These are phyloP conservation scores for Rhodotorula babjevae DNA, from an alignment of 768 basidiomycete genomes.

Conservation along the genomic window DNA sequence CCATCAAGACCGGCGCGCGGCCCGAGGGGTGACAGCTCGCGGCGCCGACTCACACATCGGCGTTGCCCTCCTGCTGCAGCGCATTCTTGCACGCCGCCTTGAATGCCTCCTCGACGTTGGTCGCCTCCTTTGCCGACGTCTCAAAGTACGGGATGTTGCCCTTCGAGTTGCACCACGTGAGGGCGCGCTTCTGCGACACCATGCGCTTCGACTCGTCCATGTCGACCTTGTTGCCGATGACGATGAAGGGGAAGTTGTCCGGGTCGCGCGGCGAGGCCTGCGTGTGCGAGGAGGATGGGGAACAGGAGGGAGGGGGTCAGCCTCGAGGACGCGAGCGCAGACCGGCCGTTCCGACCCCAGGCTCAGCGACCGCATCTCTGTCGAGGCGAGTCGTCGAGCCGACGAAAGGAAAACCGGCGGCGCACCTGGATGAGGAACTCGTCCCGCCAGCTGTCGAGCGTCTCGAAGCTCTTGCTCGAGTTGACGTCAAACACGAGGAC, in stretches of 20 bases:
- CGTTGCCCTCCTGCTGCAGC: constrained; percentile 91
- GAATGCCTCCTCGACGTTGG: constrained; percentile 99
- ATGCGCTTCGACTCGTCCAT: constrained; percentile 98
- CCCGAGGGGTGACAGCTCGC: no score
- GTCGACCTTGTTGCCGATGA: constrained; percentile 99
- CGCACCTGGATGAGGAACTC: constrained; percentile 80
- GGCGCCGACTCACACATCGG: constrained; percentile 66
- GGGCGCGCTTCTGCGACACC: constrained; percentile 98
- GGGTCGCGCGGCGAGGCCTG: constrained; percentile 98
- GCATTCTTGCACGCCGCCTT: constrained; percentile 99
- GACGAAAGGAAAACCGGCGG: not conserved
- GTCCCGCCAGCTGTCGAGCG: constrained; percentile 97
- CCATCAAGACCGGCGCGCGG: no score
- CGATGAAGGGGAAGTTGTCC: constrained; percentile 99
- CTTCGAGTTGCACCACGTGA: constrained; percentile 99
- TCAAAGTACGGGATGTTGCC: constrained; percentile 99
- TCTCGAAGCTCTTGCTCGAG: constrained; percentile 96
- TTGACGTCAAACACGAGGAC: constrained; percentile 99
- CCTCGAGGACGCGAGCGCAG: not conserved
- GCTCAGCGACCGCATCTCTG: no score
- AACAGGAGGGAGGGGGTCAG: no score
- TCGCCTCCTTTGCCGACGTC: constrained; percentile 98
- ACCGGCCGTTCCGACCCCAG: no score
- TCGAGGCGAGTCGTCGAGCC: no score
- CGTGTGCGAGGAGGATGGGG: not conserved